Base-by-base conservation (phyloP, 768 basidiomycete genomes). In the Pulveroboletus ravenelii region DNA sequence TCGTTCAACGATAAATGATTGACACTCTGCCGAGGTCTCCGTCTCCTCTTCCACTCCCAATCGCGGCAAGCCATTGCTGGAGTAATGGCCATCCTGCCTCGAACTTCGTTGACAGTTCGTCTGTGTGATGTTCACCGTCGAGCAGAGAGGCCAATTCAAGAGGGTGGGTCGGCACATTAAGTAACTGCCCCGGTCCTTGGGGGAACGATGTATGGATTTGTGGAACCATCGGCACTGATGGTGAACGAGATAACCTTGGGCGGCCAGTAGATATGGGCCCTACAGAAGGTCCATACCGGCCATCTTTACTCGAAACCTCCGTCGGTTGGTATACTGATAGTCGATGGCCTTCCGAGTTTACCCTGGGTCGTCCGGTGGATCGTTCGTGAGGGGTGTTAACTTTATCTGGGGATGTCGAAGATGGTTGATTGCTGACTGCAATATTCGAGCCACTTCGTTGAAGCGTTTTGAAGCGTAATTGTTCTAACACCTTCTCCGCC, bases 81-180 rank as follows among this genome's bases (percentile, higher is more conserved):
- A 98, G 71, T 42, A 85, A 70, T 10, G 82, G 82, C 93, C 92
- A 94, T 0, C 87, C 85, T 30, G 85, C 82, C 55, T 89, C 84
- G 59, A 94, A 95, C 53, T 66, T 78, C 23, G 88, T 82, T 41
- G 87, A 85, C 39, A 98, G 70, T 70, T 97, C 94, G 62, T 98
- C 95, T 2, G 90, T 86, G 66, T 93, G 87, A 65, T 93, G 93
- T 49, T 85, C 87, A 9, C 95, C 96, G 61, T 98, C 86, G 12
- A 98, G 74, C 51, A 90, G 65, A 3, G 73, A 54, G 25, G 76
- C 59, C 23, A 93, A 58, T 12, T 81, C 80, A 5, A 73, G 70
- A 8, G 89, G 89, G 57, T 63, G 66, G 3, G 61, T 39, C 10
- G 64, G 51, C 23, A 51, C 41, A 39, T 54, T 56, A 12, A 51